Percentiles rank a stretch among this genome's conserved stretches.
Evolutionary conservation across 345 rosid species (phyloP).

Genomic region (Jatropha curcas): DNA sequence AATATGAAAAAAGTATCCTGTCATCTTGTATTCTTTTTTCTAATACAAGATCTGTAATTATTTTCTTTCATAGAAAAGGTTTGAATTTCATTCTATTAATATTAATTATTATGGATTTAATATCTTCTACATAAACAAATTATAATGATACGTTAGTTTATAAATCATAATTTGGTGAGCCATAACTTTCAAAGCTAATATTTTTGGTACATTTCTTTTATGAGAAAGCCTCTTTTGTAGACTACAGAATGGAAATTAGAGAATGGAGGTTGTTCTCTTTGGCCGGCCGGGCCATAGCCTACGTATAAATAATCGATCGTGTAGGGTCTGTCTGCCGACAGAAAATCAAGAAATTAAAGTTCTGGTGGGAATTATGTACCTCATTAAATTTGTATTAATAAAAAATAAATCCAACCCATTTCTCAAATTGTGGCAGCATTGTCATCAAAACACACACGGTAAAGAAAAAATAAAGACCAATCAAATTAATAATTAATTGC

Average conservation of each 20-base stretch:
- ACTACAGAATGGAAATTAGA: constrained; percentile 7
- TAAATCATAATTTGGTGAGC: constrained; percentile 2
- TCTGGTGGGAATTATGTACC: background rate
- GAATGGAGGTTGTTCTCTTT: constrained; percentile 1
- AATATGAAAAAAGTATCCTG: too few species aligned
- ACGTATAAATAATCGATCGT: constrained; percentile 14
- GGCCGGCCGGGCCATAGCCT: constrained; percentile 28
- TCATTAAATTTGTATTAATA: background rate
- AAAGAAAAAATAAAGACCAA: background rate
- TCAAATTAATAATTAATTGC: background rate
- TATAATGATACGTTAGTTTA: background rate
- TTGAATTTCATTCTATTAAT: too few species aligned
- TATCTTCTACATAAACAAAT: too few species aligned
- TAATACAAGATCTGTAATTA: too few species aligned
- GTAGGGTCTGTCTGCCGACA: constrained; percentile 29
- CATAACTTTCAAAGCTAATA: constrained; percentile 2
- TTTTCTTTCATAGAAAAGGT: too few species aligned
- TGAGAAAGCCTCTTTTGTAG: constrained; percentile 11
- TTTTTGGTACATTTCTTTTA: background rate
- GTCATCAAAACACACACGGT: background rate
- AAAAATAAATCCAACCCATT: background rate
- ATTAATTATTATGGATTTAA: too few species aligned
- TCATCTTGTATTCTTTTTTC: too few species aligned
- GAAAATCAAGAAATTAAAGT: too few species aligned
- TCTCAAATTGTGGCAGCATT: background rate